Evolutionary conservation across 148 eudicot genomes (phyloP).

Genomic region (Cornus controversa): DNA sequence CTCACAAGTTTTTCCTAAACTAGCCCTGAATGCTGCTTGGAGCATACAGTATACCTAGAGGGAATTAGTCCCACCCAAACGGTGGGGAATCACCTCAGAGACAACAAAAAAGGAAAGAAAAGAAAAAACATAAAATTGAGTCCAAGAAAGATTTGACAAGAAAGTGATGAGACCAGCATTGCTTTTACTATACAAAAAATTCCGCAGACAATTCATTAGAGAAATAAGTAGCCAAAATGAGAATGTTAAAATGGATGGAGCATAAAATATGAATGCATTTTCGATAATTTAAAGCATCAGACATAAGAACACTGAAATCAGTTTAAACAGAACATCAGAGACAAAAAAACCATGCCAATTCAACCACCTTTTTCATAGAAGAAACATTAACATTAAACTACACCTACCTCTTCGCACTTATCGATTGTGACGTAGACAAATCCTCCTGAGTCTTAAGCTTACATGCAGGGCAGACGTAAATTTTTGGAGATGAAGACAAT

Average conservation of each 20-base stretch:
- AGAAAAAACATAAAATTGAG: too few relatives aligned
- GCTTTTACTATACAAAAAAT: too few relatives aligned
- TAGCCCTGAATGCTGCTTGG: too few relatives aligned
- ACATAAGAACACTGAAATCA: not conserved
- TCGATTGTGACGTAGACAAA: slow-evolving; percentile 25
- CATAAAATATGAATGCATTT: not conserved
- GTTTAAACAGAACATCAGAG: not conserved
- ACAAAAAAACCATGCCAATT: not conserved
- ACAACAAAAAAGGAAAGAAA: too few relatives aligned
- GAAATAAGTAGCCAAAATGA: not conserved
- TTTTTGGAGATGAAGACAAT: slow-evolving; percentile 61
- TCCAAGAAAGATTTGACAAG: too few relatives aligned
- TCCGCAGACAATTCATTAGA: not conserved
- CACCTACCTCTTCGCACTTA: slow-evolving; percentile 54
- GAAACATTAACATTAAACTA: not conserved
- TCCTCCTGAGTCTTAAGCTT: slow-evolving; percentile 44
- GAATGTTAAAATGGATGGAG: not conserved
- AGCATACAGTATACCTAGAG: too few relatives aligned
- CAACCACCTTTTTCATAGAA: not conserved
- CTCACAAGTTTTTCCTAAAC: too few relatives aligned
- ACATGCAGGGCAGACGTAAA: slow-evolving; percentile 92
- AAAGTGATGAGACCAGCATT: too few relatives aligned
- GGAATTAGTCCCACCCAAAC: too few relatives aligned
- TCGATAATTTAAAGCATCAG: not conserved
- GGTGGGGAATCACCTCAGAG: too few relatives aligned